Conservation (phyloP, 2,329 filamentous ascomycete genomes). For the Sporothrix pallida region DNA sequence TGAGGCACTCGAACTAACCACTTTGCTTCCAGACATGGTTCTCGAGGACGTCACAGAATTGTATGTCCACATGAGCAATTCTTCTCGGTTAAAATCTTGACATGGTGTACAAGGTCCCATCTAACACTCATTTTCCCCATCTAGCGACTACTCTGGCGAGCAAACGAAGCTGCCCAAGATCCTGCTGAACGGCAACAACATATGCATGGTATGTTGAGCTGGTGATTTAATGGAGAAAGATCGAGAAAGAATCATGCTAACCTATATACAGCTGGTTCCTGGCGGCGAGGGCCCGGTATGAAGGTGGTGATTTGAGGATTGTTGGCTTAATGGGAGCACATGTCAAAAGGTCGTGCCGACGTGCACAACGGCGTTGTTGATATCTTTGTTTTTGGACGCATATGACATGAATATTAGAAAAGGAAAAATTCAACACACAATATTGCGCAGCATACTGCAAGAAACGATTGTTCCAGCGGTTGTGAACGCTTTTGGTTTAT, state of each 20-base stretch:
- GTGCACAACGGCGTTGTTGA: slow-evolving; percentile 5
- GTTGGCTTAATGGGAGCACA: not conserved
- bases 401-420: too few species aligned
- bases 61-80: slow-evolving; percentile 57
- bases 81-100: not conserved
- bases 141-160: slow-evolving; percentile 86
- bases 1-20: slow-evolving; percentile 33
- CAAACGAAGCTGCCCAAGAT: slow-evolving; percentile 93
- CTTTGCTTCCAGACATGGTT: slow-evolving; percentile 79
- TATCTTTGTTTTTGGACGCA: not conserved
- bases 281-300: slow-evolving; percentile 72
- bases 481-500: not conserved
- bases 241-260: slow-evolving; percentile 12
- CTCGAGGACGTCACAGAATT: slow-evolving; percentile 96
- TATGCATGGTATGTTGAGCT: slow-evolving; percentile 83
- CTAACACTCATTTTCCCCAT: not conserved
- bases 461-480: too few species aligned
- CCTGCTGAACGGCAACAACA: slow-evolving; percentile 94
- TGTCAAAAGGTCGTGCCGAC: not conserved
- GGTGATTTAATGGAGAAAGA: too few species aligned
- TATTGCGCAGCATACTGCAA: too few species aligned
- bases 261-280: slow-evolving; percentile 67
- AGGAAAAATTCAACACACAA: too few species aligned
- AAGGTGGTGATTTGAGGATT: slow-evolving; percentile 26
- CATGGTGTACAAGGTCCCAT: not conserved